These are phyloP conservation scores for Podospora didyma DNA, from an alignment of 495 filamentous ascomycete genomes.

Conservation along the genomic window DNA sequence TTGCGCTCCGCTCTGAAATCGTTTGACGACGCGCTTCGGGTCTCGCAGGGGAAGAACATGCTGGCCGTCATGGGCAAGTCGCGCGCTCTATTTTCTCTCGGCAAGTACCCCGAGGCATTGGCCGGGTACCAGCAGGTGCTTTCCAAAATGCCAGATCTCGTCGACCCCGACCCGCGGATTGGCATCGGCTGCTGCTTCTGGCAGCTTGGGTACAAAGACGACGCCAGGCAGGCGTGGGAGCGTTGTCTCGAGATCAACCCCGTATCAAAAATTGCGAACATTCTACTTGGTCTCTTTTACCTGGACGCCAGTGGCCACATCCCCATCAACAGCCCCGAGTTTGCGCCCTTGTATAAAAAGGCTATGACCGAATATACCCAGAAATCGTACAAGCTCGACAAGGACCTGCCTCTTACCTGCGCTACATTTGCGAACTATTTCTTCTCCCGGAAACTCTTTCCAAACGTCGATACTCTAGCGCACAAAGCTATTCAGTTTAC, in stretches of 20 bases:
- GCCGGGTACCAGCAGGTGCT: conserved; percentile 83
- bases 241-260: conserved; percentile 80
- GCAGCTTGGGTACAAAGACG: conserved; percentile 90
- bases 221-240: conserved; percentile 87
- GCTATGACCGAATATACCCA: conserved; percentile 93
- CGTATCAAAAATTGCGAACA: conserved; percentile 85
- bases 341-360: conserved; percentile 78
- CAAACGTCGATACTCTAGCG: conserved; percentile 78
- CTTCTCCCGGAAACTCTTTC: conserved; percentile 67
- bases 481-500: conserved; percentile 92
- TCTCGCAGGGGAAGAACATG: conserved; percentile 80
- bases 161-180: conserved; percentile 93
- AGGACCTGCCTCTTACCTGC: conserved; percentile 85
- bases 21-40: conserved; percentile 86
- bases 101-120: conserved; percentile 76
- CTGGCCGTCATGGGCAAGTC: conserved; percentile 86
- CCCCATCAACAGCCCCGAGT: conserved; percentile 68
- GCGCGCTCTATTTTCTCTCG: conserved; percentile 75
- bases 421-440: conserved; percentile 87
- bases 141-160: conserved; percentile 74
- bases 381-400: conserved; percentile 92
- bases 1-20: conserved; percentile 79
- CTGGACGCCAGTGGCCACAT: conserved; percentile 77
- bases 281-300: conserved; percentile 83
- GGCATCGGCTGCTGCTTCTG: conserved; percentile 94